Evolutionary conservation across 2,329 filamentous ascomycete genomes (phyloP).

Genomic region (Hyphodiscus sp.): DNA sequence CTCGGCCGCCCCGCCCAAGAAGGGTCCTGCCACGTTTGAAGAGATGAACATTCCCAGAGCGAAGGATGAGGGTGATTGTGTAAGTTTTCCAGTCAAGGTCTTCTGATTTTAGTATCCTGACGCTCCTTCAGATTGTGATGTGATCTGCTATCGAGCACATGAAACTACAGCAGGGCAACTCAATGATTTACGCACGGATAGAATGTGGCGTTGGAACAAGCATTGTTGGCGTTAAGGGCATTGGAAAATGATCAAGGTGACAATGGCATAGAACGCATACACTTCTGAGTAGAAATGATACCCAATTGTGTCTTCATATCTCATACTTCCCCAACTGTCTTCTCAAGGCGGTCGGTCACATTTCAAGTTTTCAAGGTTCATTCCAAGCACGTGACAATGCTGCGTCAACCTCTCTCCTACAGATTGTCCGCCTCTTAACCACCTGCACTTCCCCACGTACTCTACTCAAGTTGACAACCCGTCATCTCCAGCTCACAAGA

Average conservation of each 20-base stretch:
- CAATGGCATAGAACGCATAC: conserved; percentile 3
- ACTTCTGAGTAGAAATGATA: conserved; percentile 23
- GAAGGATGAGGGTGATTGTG: conserved; percentile 85
- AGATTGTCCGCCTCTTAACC: too few species aligned
- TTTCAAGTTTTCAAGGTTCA: too few species aligned
- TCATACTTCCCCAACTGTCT: not conserved
- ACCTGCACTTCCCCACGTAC: too few species aligned
- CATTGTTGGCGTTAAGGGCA: conserved; percentile 18
- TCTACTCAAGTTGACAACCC: not conserved
- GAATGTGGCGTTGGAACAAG: conserved; percentile 9
- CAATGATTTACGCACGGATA: not conserved
- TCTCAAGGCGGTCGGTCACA: not conserved
- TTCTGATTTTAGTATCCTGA: conserved; percentile 4
- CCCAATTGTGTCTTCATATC: conserved; percentile 7
- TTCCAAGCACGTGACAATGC: too few species aligned
- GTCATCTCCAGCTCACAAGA: too few species aligned
- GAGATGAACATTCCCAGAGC: conserved; percentile 91
- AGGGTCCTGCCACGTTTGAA: conserved; percentile 89
- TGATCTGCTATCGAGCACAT: conserved; percentile 10
- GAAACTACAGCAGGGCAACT: not conserved
- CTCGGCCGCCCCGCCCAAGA: conserved; percentile 13
- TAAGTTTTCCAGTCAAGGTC: conserved; percentile 33
- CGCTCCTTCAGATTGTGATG: conserved; percentile 24
- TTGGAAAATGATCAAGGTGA: not conserved
- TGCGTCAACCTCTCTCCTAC: too few species aligned